Base-by-base conservation (phyloP, 208 protist genomes). In the Porcisia hertigi region DNA sequence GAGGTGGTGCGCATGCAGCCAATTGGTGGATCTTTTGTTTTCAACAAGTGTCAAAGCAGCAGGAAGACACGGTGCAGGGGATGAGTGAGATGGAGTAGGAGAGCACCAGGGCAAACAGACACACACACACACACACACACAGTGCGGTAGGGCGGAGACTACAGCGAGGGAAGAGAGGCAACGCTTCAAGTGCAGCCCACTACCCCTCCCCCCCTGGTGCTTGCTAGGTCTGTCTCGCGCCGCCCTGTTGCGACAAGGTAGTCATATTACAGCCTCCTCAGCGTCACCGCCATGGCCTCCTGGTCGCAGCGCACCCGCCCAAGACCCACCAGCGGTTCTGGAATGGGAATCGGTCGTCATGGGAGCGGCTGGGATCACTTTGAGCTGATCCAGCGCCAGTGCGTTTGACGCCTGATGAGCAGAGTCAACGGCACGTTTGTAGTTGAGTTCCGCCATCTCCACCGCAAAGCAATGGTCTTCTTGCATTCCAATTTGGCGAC, bases 361-460 rank as follows among this genome's bases (percentile, higher is more conserved):
- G 52, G 18, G 11, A 41, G 45, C 43, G 30, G 18, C n/a, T 2
- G 3, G 20, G 45, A 12, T n/a, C 14, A 6, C 65, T 4, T 47
- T 55, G 5, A 18, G 25, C 45, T 14, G 39, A 66, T 1, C 18
- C 25, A 4, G 39, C 25, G 62, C 39, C 62, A 18, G 16, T 14
- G 62, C 34, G 39, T 36, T 12, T 34, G 65, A 54, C 3, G 34
- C 14, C 12, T 52, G 55, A 39, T 60, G 71, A 16, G 80, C 71
- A 54, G 76, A 76, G 11, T 66, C 20, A 41, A 76, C 72, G 4
- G 76, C 76, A 6, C 76, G 69, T 9, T n/a, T 39, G 58, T 79
- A 78, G 53, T 87, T 76, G 23, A 84, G 49, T 69, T 87, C 83
- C 39, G 75, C 73, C 71, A 83, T 5, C 72, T 75, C 63, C 0